Base-by-base conservation (phyloP, 1,284 basidiomycete species). In the Boletus austroedulis region DNA sequence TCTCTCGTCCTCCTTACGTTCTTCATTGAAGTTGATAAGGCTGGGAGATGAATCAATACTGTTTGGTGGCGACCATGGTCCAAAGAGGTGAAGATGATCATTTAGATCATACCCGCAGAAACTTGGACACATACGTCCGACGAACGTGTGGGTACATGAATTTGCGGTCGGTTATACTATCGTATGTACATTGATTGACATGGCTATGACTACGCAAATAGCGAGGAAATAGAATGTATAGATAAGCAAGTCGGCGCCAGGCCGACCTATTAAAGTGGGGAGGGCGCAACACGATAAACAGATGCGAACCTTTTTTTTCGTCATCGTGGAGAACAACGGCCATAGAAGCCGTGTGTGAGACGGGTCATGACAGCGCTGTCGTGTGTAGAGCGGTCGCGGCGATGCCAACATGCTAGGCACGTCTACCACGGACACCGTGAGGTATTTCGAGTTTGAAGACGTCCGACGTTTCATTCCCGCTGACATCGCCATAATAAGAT, bases 391-490 rank as follows among this genome's bases (percentile, higher is more conserved):
- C 48, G 55, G 41, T 49, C 45, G 52, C 52, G 43, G 57, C 40
- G 45, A 61, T 52, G 46, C 47, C 15, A 41, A 53, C 36, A 36
- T 48, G 50, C 32, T 31, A 49, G 28, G 43, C 57, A 56, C 44
- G 58, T 40, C 29, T 59, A 58, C 57, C 56, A 61, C 58, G 64
- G 26, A 53, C 38, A 28, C 38, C 50, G 23, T 31, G 54, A 36
- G 41, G 54, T 40, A 53, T 24, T 38, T 54, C 55, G 38, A 56
- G 46, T 53, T 49, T 49, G 40, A 61, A 57, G 38, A 29, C 51
- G 53, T 53, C 58, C 47, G 55, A 40, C 15, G 41, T 68, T 69
- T 69, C 68, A 69, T 69, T 69, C 71, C 68, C 68, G 68, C 55
- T 58, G 55, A 62, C 68, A 68, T 71, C 59, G 64, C 66, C 66